Base-by-base conservation (phyloP, 2,329 filamentous ascomycete species). In the Capronia epimyces region DNA sequence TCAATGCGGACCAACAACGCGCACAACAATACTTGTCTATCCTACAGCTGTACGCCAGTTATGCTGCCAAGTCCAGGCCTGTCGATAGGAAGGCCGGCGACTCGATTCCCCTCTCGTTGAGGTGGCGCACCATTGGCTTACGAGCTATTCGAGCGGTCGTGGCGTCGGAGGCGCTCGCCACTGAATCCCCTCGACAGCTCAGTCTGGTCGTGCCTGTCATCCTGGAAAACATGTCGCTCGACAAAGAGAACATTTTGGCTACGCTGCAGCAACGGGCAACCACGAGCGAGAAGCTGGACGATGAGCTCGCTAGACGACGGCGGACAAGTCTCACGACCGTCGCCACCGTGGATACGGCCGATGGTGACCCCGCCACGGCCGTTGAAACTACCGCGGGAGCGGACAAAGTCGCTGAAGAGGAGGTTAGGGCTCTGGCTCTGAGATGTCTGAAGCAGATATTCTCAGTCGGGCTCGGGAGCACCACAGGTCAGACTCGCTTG, bases 381-480 rank as follows among this genome's bases (percentile, higher is more conserved):
- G 79, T 86, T 1, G 87, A 85, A 48, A 89, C 88, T 0, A 86
- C 87, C 1, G 84, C 84, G 20, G 91, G 96, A 64, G 89, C 89
- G 21, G 93, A 97, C 69, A 88, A 85, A 66, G 73, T 93, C 53
- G 90, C 89, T 1, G 90, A 97, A 68, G 84, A 95, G 70, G 87
- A 94, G 64, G 89, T 89, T 13, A 87, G 87, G 22, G 75, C 94
- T 6, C 74, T 94, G 56, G 91, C 93, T 3, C 76, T 95, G 61
- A 84, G 89, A 62, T 94, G 89, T 64, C 72, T 98, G 49, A 87
- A 91, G 69, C 83, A 86, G 61, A 87, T 96, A 41, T 95, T 95
- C 62, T 76, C 86, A 24, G 82, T 83, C 7, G 71, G 69, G 20
- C 57, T 53, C 20, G 55, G 58, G 12, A 89, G 89, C 56, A 95